phyloP scores from a whole-genome alignment of 495 filamentous ascomycete species.

The Penicillium paradoxum region DNA sequence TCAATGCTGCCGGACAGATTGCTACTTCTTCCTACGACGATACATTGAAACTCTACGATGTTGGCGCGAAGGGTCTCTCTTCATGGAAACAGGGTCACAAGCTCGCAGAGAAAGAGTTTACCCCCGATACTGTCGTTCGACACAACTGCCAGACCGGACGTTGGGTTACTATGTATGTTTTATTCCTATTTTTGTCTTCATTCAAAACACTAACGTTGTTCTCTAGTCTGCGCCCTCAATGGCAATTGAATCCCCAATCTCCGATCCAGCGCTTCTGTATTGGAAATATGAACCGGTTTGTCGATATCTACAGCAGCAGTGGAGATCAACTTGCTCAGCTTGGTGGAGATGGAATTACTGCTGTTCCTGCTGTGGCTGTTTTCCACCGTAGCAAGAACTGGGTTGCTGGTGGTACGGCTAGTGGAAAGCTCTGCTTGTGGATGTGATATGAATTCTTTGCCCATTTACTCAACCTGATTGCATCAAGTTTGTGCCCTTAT shows the following conservation, averaged over 20 bases:
- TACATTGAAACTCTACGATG: conserved; percentile 85
- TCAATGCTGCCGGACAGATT: conserved; percentile 73
- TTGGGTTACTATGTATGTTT: conserved; percentile 64
- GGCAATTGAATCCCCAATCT: conserved; percentile 75
- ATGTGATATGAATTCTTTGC: conserved; percentile 47
- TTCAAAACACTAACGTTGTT: conserved; percentile 12
- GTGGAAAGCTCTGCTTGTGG: conserved; percentile 90
- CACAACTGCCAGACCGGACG: conserved; percentile 97
- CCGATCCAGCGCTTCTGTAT: conserved; percentile 82
- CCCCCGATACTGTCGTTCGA: conserved; percentile 60
- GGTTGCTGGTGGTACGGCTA: conserved; percentile 88
- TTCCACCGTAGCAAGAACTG: conserved; percentile 87
- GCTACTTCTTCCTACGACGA: conserved; percentile 94
- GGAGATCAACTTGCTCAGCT: conserved; percentile 91
- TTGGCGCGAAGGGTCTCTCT: conserved; percentile 52
- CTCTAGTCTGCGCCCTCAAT: conserved; percentile 81
- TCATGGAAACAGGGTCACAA: conserved; percentile 60
- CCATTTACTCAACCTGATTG: not conserved
- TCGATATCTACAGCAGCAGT: conserved; percentile 75
- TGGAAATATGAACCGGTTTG: conserved; percentile 96
- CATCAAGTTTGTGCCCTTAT: not conserved
- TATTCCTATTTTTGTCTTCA: not conserved
- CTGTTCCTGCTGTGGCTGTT: conserved; percentile 86
- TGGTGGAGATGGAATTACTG: conserved; percentile 81
- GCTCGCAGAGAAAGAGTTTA: conserved; percentile 57